Percentiles rank a stretch among this genome's conserved stretches.
These are phyloP conservation scores for Arachnopeziza araneosa DNA, from an alignment of 2,329 filamentous ascomycete genomes.

Conservation along the genomic window DNA sequence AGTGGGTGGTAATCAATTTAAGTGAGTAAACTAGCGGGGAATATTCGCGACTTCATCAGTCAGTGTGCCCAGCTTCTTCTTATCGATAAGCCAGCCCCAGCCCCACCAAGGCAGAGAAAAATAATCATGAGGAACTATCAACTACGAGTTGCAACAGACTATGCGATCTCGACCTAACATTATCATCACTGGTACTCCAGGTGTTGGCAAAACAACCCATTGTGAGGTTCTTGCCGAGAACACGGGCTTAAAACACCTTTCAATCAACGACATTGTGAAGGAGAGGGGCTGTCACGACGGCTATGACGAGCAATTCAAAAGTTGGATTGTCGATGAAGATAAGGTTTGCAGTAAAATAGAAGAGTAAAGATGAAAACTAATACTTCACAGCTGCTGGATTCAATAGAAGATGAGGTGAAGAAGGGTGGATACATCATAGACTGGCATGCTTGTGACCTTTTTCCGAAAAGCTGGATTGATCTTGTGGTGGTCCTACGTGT, in stretches of 20 bases:
- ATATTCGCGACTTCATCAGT: too few species aligned
- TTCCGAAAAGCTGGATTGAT: conserved; percentile 90
- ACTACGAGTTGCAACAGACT: not conserved
- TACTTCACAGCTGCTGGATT: conserved; percentile 66
- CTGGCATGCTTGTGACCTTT: conserved; percentile 97
- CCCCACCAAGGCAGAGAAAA: not conserved
- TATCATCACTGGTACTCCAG: conserved; percentile 90
- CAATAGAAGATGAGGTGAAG: conserved; percentile 75
- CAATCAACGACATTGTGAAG: conserved; percentile 88
- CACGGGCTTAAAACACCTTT: conserved; percentile 74
- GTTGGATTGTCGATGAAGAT: conserved; percentile 94
- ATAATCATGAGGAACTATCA: not conserved
- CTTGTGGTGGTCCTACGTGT: conserved; percentile 87
- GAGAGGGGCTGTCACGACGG: conserved; percentile 82
- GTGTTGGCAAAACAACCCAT: conserved; percentile 92
- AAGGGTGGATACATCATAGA: conserved; percentile 85
- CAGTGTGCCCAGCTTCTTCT: not conserved
- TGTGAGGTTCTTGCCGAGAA: conserved; percentile 73
- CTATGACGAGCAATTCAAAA: conserved; percentile 78
- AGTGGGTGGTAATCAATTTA: too few species aligned
- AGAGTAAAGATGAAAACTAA: not conserved
- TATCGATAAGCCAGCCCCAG: not conserved
- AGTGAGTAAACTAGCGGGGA: too few species aligned
- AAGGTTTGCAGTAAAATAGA: conserved; percentile 53
- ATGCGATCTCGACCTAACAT: conserved; percentile 68